Base-by-base conservation (phyloP, 139 green algal species). In the Diplosphaera chodatii region DNA sequence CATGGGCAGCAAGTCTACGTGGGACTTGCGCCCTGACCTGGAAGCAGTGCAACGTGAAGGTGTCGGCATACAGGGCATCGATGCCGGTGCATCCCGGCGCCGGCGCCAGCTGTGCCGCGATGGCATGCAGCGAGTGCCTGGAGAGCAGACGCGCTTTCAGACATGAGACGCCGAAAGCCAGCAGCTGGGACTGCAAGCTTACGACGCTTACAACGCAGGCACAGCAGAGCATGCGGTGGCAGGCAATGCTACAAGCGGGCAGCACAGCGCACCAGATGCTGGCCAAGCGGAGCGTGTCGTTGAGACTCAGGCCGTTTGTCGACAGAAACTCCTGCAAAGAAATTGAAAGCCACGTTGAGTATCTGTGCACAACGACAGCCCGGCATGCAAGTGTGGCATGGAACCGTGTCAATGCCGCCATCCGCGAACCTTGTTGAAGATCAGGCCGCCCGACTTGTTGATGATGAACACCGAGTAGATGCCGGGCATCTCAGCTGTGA, bases 1-100 rank as follows among this genome's bases (percentile, higher is more conserved):
- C n/a, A n/a, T n/a, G n/a, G n/a, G n/a, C n/a, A n/a, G n/a, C n/a
- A n/a, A n/a, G n/a, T n/a, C n/a, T n/a, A n/a, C n/a, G n/a, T 48
- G 8, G 10, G 37, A 21, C 37, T 8, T 48, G 37, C 10, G 8
- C 37, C 8, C 37, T 48, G 48, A 59, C 48, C 48, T 59, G 85
- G 67, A 94, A 91, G 83, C 90, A 96, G 79, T 98, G 93, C 66
- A 98, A 74, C 77, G 97, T 89, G 77, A 98, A 98, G 3, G 78
- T 96, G 55, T 97, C 94, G 0, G 91, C 87, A 67, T 95, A 84
- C 59, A 98, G 72, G 40, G 96, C 78, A 73, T 96, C 84, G 27
- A 96, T 96, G 41, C 92, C 89, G 4, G 78, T 84, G 76, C 92
- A 94, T 20, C 79, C 82, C 0, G 75, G 80, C 27, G 91, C 78